Conservation (phyloP, 805 yeast species). For the Barnettozyma vustinii region DNA sequence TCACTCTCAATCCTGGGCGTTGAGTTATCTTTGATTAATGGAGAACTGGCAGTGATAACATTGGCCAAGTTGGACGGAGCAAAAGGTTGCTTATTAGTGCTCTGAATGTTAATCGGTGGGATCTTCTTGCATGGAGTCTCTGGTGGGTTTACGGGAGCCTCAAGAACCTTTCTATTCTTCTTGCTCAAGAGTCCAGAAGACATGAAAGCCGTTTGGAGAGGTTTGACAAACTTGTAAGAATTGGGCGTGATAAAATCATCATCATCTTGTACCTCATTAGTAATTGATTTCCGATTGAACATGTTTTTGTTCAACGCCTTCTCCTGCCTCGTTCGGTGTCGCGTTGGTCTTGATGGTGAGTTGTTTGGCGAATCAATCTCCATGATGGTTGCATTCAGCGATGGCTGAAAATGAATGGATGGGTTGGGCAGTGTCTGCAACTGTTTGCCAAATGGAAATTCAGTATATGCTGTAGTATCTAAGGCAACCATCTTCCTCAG, state of each 20-base stretch:
- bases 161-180: slow-evolving; percentile 40
- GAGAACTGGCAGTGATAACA: slow-evolving; percentile 27
- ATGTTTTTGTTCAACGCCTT: slow-evolving; percentile 10
- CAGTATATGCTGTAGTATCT: slow-evolving; percentile 17
- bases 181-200: slow-evolving; percentile 68
- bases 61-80: slow-evolving; percentile 25
- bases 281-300: slow-evolving; percentile 7
- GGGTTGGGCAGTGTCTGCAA: slow-evolving; percentile 12
- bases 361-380: slow-evolving; percentile 22
- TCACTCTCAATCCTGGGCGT: slow-evolving; percentile 19
- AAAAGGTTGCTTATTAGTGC: slow-evolving; percentile 14
- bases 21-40: slow-evolving; percentile 24
- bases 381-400: neutral
- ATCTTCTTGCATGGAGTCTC: slow-evolving; percentile 61
- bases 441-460: slow-evolving; percentile 21
- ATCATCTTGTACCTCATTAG: slow-evolving; percentile 3
- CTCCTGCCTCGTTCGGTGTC: slow-evolving; percentile 23
- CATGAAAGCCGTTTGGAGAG: slow-evolving; percentile 78
- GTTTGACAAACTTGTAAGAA: slow-evolving; percentile 67
- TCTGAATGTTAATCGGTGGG: slow-evolving; percentile 13
- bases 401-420: neutral
- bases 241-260: slow-evolving; percentile 43
- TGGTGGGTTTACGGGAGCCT: slow-evolving; percentile 39
- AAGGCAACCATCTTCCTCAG: slow-evolving; percentile 25
- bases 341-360: slow-evolving; percentile 30